Evolutionary conservation across 345 rosid species (phyloP), one percentile per base, ranked within the genome.

Genomic region (Rhizophora apiculata): DNA sequence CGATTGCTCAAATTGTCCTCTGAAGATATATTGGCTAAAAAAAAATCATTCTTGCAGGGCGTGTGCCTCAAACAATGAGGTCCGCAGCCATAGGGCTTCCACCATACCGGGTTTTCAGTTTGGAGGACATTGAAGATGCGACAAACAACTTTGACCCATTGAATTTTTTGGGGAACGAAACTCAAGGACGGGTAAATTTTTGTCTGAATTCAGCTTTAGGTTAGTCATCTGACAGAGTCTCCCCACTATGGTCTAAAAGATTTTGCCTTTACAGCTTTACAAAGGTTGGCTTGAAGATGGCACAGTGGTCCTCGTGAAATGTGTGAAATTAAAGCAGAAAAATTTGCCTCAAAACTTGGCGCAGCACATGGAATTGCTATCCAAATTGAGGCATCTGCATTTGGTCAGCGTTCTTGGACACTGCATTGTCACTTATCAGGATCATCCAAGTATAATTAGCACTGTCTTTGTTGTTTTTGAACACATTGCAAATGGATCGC

Each of bases 391-490:
- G 76, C 96, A 94, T 74, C 68, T 84, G 74, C 90, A 91, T 80
- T 77, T 94, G 83, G 93, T 85, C 67, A 88, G 96, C 39, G 85
- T 88, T 81, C 87, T 91, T 29, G 98, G 98, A 72, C 96, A 94
- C 67, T 88, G 93, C 75, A 78, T 88, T 9, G 92, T 83, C 20
- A 84, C 85, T 69, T 82, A 82, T 68, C 90, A 87, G 82, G 96
- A 89, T 39, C 94, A 87, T 74, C 84, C 89, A 57, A 85, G 82
- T 31, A 70, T 80, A 26, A 66, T 78, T 24, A 79, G 73, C 79
- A 84, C 86, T 0, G 81, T 89, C 60, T 94, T 88, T 60, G 72
- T 91, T 29, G 85, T 94, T 66, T 86, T 88, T 62, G 95, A 94
- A 68, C 79, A 89, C 76, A 66, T 94, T 60, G 76, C 93, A 16